Base-by-base conservation (phyloP, 192 early-diverging fungal genomes). In the Rhizoclosmatium sp. region DNA sequence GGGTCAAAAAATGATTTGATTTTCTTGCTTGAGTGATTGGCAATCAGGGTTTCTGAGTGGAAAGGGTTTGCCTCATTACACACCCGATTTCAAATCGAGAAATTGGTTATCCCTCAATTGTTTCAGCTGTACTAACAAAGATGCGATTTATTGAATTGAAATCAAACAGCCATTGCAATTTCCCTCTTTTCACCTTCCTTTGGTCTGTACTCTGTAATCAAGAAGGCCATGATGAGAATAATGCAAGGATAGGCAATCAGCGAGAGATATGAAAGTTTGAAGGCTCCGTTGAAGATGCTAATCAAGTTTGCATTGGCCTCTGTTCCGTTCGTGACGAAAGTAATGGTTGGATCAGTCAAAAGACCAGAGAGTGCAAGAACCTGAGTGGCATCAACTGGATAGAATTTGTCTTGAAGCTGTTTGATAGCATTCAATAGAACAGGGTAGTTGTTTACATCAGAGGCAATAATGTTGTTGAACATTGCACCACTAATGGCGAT, bases 401-500 rank as follows among this genome's bases (percentile, higher is more conserved):
- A 44, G 46, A 42, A 40, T 39, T 56, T 47, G 9, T 41, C 69
- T 14, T 47, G 21, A 16, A 78, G 46, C 14, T 74, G 49, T 31
- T 60, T 16, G 0, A 74, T 7, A 9, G 76, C 39, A 7, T 23
- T 54, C 1, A n/a, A 56, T 21, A 82, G 81, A 51, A 62, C 45
- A 69, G 70, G 67, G 39, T 59, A 47, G 46, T 62, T 64, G 21
- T 14, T 21, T 19, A 92, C 75, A 14, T 85, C 82, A 75, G 87
- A 85, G 70, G 44, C 47, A 16, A 87, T 72, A 14, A 65, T 45
- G 31, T 85, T 81, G 73, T 91, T 91, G 72, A 92, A 88, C 46
- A 92, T 75, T 21, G 91, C 82, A 9, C 86, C 87, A 10, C 85
- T 78, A 56, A 91, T 89, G 9, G 92, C 92, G 64, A 93, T 68